Evolutionary conservation across 331 rosid species (phyloP), one percentile per base, ranked within the genome.

Genomic region (Erythrophleum ivorense): DNA sequence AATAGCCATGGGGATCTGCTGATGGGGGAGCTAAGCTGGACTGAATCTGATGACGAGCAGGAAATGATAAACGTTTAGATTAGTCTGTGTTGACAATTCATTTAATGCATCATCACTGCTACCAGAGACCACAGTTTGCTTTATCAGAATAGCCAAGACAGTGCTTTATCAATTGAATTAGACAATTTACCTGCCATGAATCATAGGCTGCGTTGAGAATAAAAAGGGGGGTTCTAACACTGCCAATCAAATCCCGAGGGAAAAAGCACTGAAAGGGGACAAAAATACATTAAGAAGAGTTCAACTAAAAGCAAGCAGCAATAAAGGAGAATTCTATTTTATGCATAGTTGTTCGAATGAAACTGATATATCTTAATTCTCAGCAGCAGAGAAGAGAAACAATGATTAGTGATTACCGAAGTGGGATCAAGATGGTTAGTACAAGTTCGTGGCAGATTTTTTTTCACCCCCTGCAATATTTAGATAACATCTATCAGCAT

Each of bases 201-300:
- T 96, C 98, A 77, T 94, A 96, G 76, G 98, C 98, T 58, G 98
- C 87, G 81, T 96, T 96, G 66, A 93, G 92, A 85, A 96, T 87
- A 81, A 96, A 96, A 12, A 96, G 83, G 0, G 98, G 99, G 59
- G 99, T 96, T 81, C 62, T 82, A 53, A 94, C 82, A 59, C 87
- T 83, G 79, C 68, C 81, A 65, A 96, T 92, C 88, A 90, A 79
- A 78, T 96, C 94, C 81, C 94, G 97, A 36, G 99, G 99, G 86
- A 96, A 96, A 91, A 96, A 92, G 86, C 99, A 94, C 99, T 96
- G 92, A 72, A 88, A 77, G 19, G 53, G 78, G 38, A 52, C 8
- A 8, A 46, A 2, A 62, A 33, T 69, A 41, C 82, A 68, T 46
- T 40, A 74, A 1, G 59, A 66, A 52, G 78, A 79, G 83, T 69